Base-by-base conservation (phyloP, 1,139 yeast species). In the Protomyces pachydermus region DNA sequence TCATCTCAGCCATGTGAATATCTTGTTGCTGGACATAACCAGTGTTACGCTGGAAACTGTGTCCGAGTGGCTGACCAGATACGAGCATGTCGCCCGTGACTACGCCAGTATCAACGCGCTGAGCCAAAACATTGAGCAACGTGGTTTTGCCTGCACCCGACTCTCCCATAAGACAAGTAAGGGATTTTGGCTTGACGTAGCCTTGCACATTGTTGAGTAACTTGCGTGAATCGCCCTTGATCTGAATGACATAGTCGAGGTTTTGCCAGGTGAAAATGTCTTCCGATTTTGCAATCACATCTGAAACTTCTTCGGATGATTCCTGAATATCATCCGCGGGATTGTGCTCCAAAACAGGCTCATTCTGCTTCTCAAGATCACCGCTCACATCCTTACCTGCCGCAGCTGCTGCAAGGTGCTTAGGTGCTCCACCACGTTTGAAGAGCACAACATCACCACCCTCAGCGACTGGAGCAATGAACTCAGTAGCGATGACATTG, bases 71-170 rank as follows among this genome's bases (percentile, higher is more conserved):
- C 61, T 78, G 79, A 65, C 91, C 91, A 74, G 86, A 86, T 60
- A 87, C 90, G 75, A 84, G 82, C 80, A 88, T 83, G 67, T 81
- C 81, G 72, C 95, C 95, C 55, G 89, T 81, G 60, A 87, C 86
- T 56, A 84, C 84, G 75, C 95, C 95, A 79, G 83, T 81, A 23
- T 91, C 85, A 53, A 86, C 86, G 74, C 95, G 83, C 71, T 85
- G 87, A 32, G 93, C 89, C 68, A 87, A 79, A 67, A 88, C 87
- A 76, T 87, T 90, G 67, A 88, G 78, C 56, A 84, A 73, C 0
- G 95, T 87, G 14, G 95, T 88, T 73, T 87, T 87, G 78, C 95
- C 95, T 57, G 95, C 95, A 76, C 95, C 95, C 25, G 95, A 86
- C 23, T 91, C 87, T 69, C 95, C 95, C 95, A 88, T 87, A 53